Evolutionary conservation across 73 alveolate species (phyloP).

Genomic region (Tetrahymena thermophila): DNA sequence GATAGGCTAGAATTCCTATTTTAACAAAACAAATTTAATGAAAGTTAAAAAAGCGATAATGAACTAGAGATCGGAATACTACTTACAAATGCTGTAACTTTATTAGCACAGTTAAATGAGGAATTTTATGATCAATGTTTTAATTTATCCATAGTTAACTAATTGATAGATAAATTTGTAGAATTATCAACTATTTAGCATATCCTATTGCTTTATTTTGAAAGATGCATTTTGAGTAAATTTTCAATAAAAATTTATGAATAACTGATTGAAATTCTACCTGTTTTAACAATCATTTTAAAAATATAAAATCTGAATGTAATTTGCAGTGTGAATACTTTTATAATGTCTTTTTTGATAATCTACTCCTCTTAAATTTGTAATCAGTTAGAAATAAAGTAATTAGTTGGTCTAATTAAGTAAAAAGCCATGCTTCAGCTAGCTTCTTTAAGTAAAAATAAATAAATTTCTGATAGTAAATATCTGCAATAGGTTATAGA

Average conservation of each 20-base stretch:
- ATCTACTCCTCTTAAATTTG: not conserved
- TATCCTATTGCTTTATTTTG: not conserved
- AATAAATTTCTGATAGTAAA: not conserved
- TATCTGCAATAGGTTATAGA: not conserved
- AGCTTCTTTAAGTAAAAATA: not conserved
- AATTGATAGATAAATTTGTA: not conserved
- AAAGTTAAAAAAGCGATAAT: not conserved
- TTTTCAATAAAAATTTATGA: not conserved
- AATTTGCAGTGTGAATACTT: not conserved
- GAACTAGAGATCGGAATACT: not conserved
- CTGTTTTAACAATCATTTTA: not conserved
- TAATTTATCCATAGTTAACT: not conserved
- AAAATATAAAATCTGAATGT: not conserved
- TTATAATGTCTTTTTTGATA: not conserved
- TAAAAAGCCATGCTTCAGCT: not conserved
- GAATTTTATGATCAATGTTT: not conserved
- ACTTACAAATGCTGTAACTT: not conserved
- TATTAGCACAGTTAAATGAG: not conserved
- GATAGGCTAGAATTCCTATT: not conserved
- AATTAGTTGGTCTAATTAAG: not conserved
- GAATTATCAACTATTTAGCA: not conserved
- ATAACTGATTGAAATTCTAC: not conserved
- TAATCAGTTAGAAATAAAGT: not conserved
- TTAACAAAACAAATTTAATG: not conserved
- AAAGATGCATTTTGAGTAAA: not conserved